Evolutionary conservation across 2,329 filamentous ascomycete genomes (phyloP).

Genomic region (Periconia macrospinosa): DNA sequence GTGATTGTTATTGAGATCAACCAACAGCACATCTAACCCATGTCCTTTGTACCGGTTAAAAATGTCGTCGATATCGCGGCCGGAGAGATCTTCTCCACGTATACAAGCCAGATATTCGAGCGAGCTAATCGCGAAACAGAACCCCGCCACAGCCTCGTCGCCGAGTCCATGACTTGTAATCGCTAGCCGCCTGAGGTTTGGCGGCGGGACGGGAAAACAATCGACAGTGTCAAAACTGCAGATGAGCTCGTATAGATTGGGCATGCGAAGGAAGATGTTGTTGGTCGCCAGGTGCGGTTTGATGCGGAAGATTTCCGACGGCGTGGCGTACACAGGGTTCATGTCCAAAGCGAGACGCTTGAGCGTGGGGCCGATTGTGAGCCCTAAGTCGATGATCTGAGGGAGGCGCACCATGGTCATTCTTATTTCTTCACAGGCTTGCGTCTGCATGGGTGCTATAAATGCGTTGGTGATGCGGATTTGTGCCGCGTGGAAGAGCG

Average conservation of each 20-base stretch:
- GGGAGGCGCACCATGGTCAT: slow-evolving; percentile 22
- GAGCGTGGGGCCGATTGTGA: slow-evolving; percentile 17
- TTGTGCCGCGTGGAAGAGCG: slow-evolving; percentile 16
- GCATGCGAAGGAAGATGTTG: slow-evolving; percentile 28
- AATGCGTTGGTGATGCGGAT: slow-evolving; percentile 23
- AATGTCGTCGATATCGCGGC: slow-evolving; percentile 17
- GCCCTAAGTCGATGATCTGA: slow-evolving; percentile 26
- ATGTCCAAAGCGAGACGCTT: slow-evolving; percentile 28
- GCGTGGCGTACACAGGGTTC: slow-evolving; percentile 15
- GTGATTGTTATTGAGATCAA: slow-evolving; percentile 29
- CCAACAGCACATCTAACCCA: slow-evolving; percentile 25
- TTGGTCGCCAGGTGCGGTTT: slow-evolving; percentile 11
- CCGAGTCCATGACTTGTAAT: slow-evolving; percentile 20
- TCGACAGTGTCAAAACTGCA: slow-evolving; percentile 23
- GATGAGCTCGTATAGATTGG: slow-evolving; percentile 28
- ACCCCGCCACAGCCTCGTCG: slow-evolving; percentile 8
- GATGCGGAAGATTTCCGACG: slow-evolving; percentile 11
- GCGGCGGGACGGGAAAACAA: slow-evolving; percentile 25
- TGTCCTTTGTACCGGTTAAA: slow-evolving; percentile 22
- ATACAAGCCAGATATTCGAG: slow-evolving; percentile 23
- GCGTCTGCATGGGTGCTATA: slow-evolving; percentile 19
- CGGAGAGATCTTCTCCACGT: slow-evolving; percentile 13
- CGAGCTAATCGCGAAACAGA: slow-evolving; percentile 18
- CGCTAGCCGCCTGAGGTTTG: slow-evolving; percentile 29
- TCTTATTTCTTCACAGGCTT: not conserved